Evolutionary conservation across 352 stramenopile species (phyloP).

Genomic region (Halophytophthora polymorphica): DNA sequence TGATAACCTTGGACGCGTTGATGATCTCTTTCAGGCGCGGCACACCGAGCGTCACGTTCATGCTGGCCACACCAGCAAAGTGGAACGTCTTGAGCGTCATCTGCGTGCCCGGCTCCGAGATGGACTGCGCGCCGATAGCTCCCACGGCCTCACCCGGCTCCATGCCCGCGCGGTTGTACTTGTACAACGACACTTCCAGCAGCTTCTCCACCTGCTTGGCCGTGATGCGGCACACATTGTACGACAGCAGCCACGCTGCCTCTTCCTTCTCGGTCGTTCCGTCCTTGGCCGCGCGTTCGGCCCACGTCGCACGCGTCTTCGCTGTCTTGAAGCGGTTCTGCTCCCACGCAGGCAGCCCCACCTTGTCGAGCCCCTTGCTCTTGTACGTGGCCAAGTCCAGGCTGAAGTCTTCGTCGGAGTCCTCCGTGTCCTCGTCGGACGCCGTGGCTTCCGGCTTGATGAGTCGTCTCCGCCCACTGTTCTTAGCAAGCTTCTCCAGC

Average conservation of each 20-base stretch:
- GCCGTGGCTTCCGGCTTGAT: constrained; percentile 39
- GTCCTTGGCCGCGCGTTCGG: constrained; percentile 40
- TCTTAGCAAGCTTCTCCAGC: constrained; percentile 58
- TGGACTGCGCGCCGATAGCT: constrained; percentile 96
- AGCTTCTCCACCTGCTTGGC: constrained; percentile 71
- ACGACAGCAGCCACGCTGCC: constrained; percentile 72
- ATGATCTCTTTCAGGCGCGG: constrained; percentile 98
- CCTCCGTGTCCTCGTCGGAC: constrained; percentile 42
- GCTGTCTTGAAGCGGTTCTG: constrained; percentile 52
- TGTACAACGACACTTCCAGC: constrained; percentile 73
- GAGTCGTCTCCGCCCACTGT: constrained; percentile 40
- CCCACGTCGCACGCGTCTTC: constrained; percentile 50
- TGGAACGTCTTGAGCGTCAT: constrained; percentile 99
- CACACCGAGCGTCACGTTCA: constrained; percentile 99
- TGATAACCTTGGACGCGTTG: constrained; percentile 97
- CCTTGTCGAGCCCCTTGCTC: constrained; percentile 56
- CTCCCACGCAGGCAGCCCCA: constrained; percentile 59
- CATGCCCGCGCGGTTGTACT: constrained; percentile 86
- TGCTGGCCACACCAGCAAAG: constrained; percentile 98
- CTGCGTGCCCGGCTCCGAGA: constrained; percentile 95
- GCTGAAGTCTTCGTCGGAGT: constrained; percentile 45
- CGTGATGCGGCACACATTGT: constrained; percentile 93
- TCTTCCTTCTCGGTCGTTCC: constrained; percentile 67
- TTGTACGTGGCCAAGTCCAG: constrained; percentile 63
- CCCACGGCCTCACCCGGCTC: constrained; percentile 97